These are phyloP conservation scores for Boletus vinaceobasis DNA, from an alignment of 768 basidiomycete genomes.

Conservation along the genomic window DNA sequence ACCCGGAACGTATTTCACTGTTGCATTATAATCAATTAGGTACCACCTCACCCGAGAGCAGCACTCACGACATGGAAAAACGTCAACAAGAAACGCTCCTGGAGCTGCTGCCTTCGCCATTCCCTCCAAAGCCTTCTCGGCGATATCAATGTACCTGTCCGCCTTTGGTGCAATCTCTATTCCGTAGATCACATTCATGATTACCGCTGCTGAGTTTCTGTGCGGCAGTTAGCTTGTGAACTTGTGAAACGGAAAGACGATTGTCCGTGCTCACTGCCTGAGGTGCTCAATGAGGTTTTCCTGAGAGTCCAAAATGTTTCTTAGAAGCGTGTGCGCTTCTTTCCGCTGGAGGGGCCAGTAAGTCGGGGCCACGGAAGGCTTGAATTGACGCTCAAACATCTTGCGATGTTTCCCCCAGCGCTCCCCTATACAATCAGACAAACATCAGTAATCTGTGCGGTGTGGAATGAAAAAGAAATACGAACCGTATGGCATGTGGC, in stretches of 20 bases:
- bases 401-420: conserved; percentile 51
- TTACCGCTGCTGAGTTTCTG: conserved; percentile 49
- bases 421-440: conserved; percentile 36
- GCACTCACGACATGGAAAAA: conserved; percentile 41
- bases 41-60: not conserved
- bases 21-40: conserved; percentile 3
- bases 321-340: conserved; percentile 45
- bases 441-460: not conserved
- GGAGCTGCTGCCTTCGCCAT: conserved; percentile 50
- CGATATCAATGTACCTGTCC: conserved; percentile 49
- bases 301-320: conserved; percentile 41
- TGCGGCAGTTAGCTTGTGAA: not conserved
- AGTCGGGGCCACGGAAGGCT: conserved; percentile 37
- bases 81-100: conserved; percentile 51
- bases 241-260: not conserved
- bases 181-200: conserved; percentile 53
- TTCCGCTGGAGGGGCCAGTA: conserved; percentile 46
- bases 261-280: conserved; percentile 38
- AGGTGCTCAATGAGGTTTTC: conserved; percentile 47
- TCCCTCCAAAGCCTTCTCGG: conserved; percentile 49
- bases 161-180: conserved; percentile 41
- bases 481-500: conserved; percentile 51
- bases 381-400: conserved; percentile 52
- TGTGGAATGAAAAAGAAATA: not conserved
- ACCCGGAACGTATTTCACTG: conserved; percentile 51